Base-by-base conservation (phyloP, 306 rosid genomes). In the Aeschynomene evenia region DNA sequence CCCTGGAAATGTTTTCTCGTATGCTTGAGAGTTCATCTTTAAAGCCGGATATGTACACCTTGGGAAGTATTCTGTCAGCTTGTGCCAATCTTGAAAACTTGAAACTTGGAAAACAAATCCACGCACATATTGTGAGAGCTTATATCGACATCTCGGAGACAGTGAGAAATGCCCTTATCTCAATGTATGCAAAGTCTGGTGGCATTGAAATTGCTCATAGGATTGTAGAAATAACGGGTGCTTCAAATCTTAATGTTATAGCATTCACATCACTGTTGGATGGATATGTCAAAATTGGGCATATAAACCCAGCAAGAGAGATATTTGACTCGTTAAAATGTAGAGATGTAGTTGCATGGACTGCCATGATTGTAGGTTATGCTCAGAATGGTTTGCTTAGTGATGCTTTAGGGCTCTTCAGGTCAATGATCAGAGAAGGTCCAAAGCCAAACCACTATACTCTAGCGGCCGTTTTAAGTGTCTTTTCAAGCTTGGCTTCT, bases 341-440 rank as follows among this genome's bases (percentile, higher is more conserved):
- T 26, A 72, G 67, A 19, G 98, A 92, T 68, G 87, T 90, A 49
- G 81, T 92, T 78, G 93, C 88, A 0, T 90, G 96, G 96, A 92
- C 98, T 16, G 93, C 96, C 36, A 88, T 92, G 96, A 86, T 92
- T 55, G 98, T 88, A 33, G 98, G 98, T 72, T 88, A 85, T 45
- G 76, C 82, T 33, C 91, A 80, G 64, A 93, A 88, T 70, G 88
- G 96, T 19, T 83, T 93, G 53, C 62, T 80, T 66, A 76, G 63
- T 4, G 89, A 85, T 22, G 96, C 96, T 43, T 42, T 88, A 64
- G 87, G 77, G 59, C 90, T 88, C 71, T 93, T 93, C 71, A 80
- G 88, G 64, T 70, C 28, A 54, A 92, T 90, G 98, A 53, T 82
- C 70, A 71, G 9, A 34, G 83, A 83, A 75, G 96, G 98, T 56